Base-by-base conservation (phyloP, 2,329 filamentous ascomycete species). In the Colletotrichum camelliae region DNA sequence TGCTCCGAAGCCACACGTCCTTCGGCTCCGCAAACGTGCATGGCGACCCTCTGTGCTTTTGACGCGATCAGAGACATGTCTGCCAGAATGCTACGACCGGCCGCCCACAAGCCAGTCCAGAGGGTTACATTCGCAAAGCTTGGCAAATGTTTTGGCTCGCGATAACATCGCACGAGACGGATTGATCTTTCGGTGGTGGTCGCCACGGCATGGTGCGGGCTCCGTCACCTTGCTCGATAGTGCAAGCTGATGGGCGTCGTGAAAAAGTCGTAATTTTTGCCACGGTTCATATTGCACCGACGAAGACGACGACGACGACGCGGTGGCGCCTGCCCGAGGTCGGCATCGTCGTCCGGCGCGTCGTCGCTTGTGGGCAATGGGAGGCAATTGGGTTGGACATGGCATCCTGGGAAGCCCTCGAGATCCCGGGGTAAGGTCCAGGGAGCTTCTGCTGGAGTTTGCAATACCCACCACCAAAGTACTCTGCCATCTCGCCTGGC, bases 351-450 rank as follows among this genome's bases (percentile, higher is more conserved):
- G 18, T 21, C 57, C 33, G 67, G 55, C 48, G 29, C 60, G 61
- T 67, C 43, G 61, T 35, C n/a, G 43, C 35, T 64, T 31, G 60
- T 57, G 18, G 70, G 12, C 37, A 62, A 60, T n/a, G 73, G 69
- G 18, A 66, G 64, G 16, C 69, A 75, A 48, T 57, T 64, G 57
- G 39, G 48, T 64, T 73, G 33, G 64, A 48, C 73, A 68, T 75
- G 73, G 73, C 37, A 73, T 68, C 70, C 74, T 27, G 29, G 74
- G 29, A 29, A 52, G 52, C 39, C 39, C 57, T 62, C 60, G 31
- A 73, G 65, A 74, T 76, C 65, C 70, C 70, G 74, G 74, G 74
- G 74, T 68, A 76, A 69, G 61, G 64, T 43, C 66, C 43, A 64
- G 35, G 69, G 57, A 68, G 57, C 27, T 60, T 39, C 52, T 52